Evolutionary conservation across 495 filamentous ascomycete species (phyloP).

Genomic region (Parachaetomium inaequale): DNA sequence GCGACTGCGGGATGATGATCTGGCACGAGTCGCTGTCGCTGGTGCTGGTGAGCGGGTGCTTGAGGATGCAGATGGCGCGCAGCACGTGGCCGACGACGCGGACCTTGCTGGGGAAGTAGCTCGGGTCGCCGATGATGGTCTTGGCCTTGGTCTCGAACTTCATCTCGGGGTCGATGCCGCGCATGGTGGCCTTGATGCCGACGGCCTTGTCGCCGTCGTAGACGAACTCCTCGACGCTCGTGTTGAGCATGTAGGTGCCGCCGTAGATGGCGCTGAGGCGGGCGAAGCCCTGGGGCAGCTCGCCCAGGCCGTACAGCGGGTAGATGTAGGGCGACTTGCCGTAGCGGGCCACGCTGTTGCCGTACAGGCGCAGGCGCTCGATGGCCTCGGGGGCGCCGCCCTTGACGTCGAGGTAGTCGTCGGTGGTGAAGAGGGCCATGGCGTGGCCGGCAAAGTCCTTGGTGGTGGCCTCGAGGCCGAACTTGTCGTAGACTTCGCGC

Average conservation of each 20-base stretch:
- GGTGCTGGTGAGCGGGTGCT: slow-evolving; percentile 84
- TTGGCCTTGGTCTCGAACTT: slow-evolving; percentile 93
- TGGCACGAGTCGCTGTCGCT: slow-evolving; percentile 88
- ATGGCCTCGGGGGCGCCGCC: slow-evolving; percentile 82
- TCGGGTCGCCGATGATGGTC: slow-evolving; percentile 94
- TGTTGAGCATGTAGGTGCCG: slow-evolving; percentile 99
- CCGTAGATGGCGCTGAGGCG: slow-evolving; percentile 97
- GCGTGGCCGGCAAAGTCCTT: slow-evolving; percentile 96
- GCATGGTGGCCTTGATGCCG: slow-evolving; percentile 97
- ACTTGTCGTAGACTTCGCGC: slow-evolving; percentile 98
- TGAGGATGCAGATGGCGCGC: slow-evolving; percentile 95
- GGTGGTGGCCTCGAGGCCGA: slow-evolving; percentile 84
- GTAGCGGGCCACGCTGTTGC: slow-evolving; percentile 96
- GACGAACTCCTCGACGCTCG: slow-evolving; percentile 79
- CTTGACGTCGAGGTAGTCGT: slow-evolving; percentile 71
- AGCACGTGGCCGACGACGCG: slow-evolving; percentile 83
- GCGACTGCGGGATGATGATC: slow-evolving; percentile 95
- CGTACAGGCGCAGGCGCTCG: slow-evolving; percentile 90
- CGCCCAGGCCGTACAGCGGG: slow-evolving; percentile 93
- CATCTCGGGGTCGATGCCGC: slow-evolving; percentile 76
- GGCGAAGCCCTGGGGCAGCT: slow-evolving; percentile 97
- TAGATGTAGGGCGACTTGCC: slow-evolving; percentile 99
- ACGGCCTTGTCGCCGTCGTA: slow-evolving; percentile 77
- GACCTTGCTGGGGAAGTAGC: slow-evolving; percentile 90
- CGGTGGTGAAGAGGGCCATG: slow-evolving; percentile 92